Evolutionary conservation across 345 rosid species (phyloP).

Genomic region (Citrus unshiu): DNA sequence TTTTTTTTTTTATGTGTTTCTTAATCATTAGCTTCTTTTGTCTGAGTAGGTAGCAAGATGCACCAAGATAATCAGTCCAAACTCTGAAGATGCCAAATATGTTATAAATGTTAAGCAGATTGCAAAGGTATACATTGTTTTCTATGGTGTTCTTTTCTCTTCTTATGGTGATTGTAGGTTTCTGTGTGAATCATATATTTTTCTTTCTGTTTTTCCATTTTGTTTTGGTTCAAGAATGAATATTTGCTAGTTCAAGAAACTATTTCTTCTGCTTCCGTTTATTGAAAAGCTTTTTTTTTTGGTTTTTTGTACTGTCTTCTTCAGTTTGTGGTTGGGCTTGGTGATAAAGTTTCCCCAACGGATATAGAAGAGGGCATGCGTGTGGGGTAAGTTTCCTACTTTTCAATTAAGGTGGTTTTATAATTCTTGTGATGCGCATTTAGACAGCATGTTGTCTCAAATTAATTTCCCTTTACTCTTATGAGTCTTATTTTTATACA

Average conservation of each 20-base stretch:
- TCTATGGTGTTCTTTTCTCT: neutral
- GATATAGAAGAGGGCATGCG: conserved; percentile 99
- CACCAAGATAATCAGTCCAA: conserved; percentile 93
- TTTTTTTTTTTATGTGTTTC: neutral
- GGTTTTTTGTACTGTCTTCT: neutral
- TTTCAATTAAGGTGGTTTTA: neutral
- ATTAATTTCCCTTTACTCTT: neutral
- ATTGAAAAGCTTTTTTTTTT: neutral
- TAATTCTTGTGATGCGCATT: neutral
- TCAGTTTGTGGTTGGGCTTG: conserved; percentile 97
- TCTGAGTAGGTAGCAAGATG: conserved; percentile 73
- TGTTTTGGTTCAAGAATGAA: neutral
- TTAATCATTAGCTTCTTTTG: neutral
- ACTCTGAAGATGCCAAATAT: conserved; percentile 94
- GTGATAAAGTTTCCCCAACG: conserved; percentile 96
- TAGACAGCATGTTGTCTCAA: neutral
- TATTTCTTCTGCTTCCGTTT: neutral
- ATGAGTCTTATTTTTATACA: neutral
- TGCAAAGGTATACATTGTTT: conserved; percentile 60
- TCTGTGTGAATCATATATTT: neutral
- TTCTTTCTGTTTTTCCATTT: neutral
- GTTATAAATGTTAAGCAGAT: conserved; percentile 96
- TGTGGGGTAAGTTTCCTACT: conserved; percentile 64
- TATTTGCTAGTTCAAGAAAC: neutral
- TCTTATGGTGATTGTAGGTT: too few species aligned